These are phyloP conservation scores for Xylaria venustula DNA, from an alignment of 495 filamentous ascomycete genomes.

Conservation along the genomic window DNA sequence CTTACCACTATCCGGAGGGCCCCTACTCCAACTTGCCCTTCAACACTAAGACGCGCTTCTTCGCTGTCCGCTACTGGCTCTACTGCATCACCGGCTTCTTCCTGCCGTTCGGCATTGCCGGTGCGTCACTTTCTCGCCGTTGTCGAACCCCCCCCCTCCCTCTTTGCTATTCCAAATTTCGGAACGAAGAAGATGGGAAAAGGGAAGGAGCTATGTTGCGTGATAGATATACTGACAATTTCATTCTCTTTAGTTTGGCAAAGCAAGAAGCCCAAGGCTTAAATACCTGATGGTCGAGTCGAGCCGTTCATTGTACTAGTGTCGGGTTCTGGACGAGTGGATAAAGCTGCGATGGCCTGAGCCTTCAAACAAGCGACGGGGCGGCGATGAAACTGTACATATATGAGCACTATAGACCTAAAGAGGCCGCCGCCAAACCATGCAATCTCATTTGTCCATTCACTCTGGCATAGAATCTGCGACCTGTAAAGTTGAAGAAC, in stretches of 20 bases:
- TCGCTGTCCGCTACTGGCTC: constrained; percentile 76
- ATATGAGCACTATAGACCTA: constrained; percentile 26
- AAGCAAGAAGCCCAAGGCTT: constrained; percentile 66
- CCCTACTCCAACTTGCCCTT: constrained; percentile 93
- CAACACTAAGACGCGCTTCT: constrained; percentile 86
- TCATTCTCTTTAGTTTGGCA: constrained; percentile 67
- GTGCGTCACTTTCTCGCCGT: constrained; percentile 52
- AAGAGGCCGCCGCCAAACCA: constrained; percentile 15
- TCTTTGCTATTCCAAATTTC: no score
- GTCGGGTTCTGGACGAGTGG: not conserved
- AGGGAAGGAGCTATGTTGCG: no score
- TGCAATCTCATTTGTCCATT: constrained; percentile 14
- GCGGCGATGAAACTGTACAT: constrained; percentile 23
- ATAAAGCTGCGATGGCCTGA: not conserved
- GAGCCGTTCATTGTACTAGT: not conserved
- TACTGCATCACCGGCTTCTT: constrained; percentile 78
- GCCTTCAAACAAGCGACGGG: not conserved
- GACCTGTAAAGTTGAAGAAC: not conserved
- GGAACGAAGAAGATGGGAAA: no score
- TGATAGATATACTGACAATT: not conserved
- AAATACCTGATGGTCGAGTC: constrained; percentile 22
- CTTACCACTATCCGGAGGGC: constrained; percentile 98
- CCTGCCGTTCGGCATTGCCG: constrained; percentile 75
- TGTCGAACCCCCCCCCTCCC: no score
- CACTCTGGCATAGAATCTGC: not conserved